Evolutionary conservation across 2,329 filamentous ascomycete species (phyloP).

Genomic region (Fusarium sp.): DNA sequence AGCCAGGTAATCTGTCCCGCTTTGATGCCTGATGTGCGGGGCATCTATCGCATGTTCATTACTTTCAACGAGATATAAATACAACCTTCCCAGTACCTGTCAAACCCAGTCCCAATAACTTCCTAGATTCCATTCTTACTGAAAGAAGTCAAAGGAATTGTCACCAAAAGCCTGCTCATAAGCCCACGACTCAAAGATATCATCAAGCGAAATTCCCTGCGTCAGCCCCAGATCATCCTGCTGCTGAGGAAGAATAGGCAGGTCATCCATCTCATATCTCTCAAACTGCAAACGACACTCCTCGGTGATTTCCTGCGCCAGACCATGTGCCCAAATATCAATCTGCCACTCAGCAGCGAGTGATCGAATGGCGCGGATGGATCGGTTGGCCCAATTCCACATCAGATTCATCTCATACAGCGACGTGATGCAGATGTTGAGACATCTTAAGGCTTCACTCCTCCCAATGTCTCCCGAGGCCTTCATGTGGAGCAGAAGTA

Average conservation of each 20-base stretch:
- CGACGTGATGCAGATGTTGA: constrained; percentile 22
- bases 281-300: constrained; percentile 26
- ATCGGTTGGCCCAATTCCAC: constrained; percentile 36
- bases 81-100: not conserved
- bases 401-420: constrained; percentile 35
- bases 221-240: not conserved
- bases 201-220: constrained; percentile 20
- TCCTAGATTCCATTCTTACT: not conserved
- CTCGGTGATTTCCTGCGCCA: constrained; percentile 22
- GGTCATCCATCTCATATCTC: constrained; percentile 22
- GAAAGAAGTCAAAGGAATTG: constrained; percentile 25
- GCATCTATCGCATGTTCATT: not conserved
- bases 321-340: constrained; percentile 18
- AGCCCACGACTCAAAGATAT: constrained; percentile 32
- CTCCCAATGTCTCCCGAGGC: not conserved
- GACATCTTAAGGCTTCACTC: constrained; percentile 24
- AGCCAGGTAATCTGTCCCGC: accelerated
- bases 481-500: constrained; percentile 30
- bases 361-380: constrained; percentile 26
- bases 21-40: not conserved
- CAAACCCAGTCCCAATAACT: not conserved
- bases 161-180: constrained; percentile 29
- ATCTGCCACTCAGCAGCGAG: constrained; percentile 29
- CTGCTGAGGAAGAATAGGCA: not conserved
- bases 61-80: not conserved